phyloP scores from a whole-genome alignment of 495 filamentous ascomycete genomes.

The Patellaria atrata region DNA sequence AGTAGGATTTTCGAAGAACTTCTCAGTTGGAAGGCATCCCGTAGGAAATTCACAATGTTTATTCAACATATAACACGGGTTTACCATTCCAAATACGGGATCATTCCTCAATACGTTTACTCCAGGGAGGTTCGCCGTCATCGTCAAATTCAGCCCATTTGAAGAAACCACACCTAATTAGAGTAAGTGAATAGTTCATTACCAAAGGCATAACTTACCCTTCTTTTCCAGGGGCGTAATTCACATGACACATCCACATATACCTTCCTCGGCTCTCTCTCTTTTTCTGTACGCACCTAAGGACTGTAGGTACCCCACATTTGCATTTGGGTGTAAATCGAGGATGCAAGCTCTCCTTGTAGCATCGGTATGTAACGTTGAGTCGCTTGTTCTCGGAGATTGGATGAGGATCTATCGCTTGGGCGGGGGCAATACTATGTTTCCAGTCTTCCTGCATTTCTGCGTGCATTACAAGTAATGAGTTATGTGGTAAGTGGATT shows the following conservation, averaged over 20 bases:
- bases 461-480: slow-evolving; percentile 84
- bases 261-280: slow-evolving; percentile 62
- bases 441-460: slow-evolving; percentile 80
- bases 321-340: slow-evolving; percentile 47
- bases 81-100: no score
- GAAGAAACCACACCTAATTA: slow-evolving; percentile 44
- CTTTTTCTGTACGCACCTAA: slow-evolving; percentile 67
- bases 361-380: slow-evolving; percentile 89
- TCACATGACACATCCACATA: slow-evolving; percentile 88
- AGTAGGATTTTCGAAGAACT: no score
- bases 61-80: no score
- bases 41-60: no score
- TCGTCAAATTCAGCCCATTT: slow-evolving; percentile 84
- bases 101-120: no score
- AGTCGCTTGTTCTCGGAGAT: slow-evolving; percentile 65
- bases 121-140: slow-evolving; percentile 68
- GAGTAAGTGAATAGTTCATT: no score
- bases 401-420: slow-evolving; percentile 66
- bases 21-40: no score
- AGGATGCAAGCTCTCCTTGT: slow-evolving; percentile 61
- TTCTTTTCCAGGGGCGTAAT: slow-evolving; percentile 59
- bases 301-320: slow-evolving; percentile 54
- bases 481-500: slow-evolving; percentile 88
- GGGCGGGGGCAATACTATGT: slow-evolving; percentile 56
- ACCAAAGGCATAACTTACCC: slow-evolving; percentile 25